Evolutionary conservation across 108 stramenopile species (phyloP), one percentile per base, ranked within the genome.

Genomic region (Cyclotella sp.): DNA sequence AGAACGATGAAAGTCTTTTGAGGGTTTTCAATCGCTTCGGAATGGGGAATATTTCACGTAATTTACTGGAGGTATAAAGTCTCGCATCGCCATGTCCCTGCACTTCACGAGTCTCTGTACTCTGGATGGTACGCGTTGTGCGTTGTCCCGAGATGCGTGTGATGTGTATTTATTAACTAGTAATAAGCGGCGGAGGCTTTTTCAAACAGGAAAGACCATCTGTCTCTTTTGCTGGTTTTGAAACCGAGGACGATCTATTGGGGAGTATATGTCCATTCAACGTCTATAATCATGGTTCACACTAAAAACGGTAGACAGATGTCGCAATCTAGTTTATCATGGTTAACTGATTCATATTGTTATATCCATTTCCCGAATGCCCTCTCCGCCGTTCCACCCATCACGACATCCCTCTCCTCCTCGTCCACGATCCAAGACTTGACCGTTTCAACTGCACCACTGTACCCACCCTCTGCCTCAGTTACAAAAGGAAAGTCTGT

Each of bases 401-500:
- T 83, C 21, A 91, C 75, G 9, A 74, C 61, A 63, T 81, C 63
- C 30, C 79, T 55, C n/a, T 86, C 63, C 18, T 59, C 49, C 9
- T 67, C 78, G 12, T 82, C 77, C 45, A 59, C 59, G 8, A 89
- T 26, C 93, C 93, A 93, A 62, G 89, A 89, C 18, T 84, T 76
- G 9, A 91, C 84, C 0, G 82, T 66, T n/a, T 84, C 53, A 13
- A 90, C 76, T 12, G 88, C 85, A 19, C 90, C 88, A n/a, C 49
- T 54, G 46, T 90, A 91, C 54, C 73, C 84, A 13, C 82, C 86
- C n/a, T 87, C 73, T 39, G 90, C 82, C 54, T 91, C 87, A 24
- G 86, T 71, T 4, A 95, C 93, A 70, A 85, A 96, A 12, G 95
- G 95, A 81, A 95, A 95, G 62, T 96, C 95, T 7, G 86, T 83